phyloP scores from a whole-genome alignment of 2,329 filamentous ascomycete species.

The Neofusicoccum laricinum region DNA sequence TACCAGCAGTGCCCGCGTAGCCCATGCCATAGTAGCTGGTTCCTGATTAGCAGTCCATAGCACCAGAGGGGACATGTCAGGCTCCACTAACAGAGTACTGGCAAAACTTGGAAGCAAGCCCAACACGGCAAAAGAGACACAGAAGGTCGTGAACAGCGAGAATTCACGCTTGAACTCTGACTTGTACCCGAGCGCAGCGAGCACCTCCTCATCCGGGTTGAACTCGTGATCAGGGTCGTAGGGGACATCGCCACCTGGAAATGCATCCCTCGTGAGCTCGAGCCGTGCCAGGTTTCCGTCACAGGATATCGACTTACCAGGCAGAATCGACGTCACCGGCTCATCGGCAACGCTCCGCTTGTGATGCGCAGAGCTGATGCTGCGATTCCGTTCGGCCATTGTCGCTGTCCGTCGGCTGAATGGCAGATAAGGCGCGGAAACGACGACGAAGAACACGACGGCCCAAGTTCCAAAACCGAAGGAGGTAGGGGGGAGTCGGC shows the following conservation, averaged over 20 bases:
- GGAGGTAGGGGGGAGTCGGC: not conserved
- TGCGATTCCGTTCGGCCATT: slow-evolving; percentile 21
- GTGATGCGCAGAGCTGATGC: slow-evolving; percentile 19
- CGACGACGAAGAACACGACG: no score
- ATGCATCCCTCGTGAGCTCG: not conserved
- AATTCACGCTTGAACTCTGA: slow-evolving; percentile 69
- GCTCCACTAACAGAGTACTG: slow-evolving; percentile 51
- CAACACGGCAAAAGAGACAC: slow-evolving; percentile 70
- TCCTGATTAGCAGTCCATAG: not conserved
- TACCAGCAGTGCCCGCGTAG: slow-evolving; percentile 43
- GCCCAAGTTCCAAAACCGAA: no score
- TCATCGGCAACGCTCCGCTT: slow-evolving; percentile 43
- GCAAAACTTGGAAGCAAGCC: slow-evolving; percentile 70
- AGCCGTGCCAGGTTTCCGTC: no score
- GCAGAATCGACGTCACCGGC: slow-evolving; percentile 53
- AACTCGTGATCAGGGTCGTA: slow-evolving; percentile 45
- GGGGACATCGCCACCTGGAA: slow-evolving; percentile 45
- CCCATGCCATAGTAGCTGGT: slow-evolving; percentile 61
- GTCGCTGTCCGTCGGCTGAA: slow-evolving; percentile 6
- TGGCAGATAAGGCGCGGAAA: no score
- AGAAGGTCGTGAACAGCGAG: slow-evolving; percentile 70
- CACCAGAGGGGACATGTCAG: not conserved
- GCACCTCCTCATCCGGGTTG: slow-evolving; percentile 57
- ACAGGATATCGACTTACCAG: slow-evolving; percentile 15
- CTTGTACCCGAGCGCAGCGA: slow-evolving; percentile 62